Evolutionary conservation across 2,329 filamentous ascomycete genomes (phyloP), one percentile per base, ranked within the genome.

Genomic region (Sporothrix brunneoviolacea): DNA sequence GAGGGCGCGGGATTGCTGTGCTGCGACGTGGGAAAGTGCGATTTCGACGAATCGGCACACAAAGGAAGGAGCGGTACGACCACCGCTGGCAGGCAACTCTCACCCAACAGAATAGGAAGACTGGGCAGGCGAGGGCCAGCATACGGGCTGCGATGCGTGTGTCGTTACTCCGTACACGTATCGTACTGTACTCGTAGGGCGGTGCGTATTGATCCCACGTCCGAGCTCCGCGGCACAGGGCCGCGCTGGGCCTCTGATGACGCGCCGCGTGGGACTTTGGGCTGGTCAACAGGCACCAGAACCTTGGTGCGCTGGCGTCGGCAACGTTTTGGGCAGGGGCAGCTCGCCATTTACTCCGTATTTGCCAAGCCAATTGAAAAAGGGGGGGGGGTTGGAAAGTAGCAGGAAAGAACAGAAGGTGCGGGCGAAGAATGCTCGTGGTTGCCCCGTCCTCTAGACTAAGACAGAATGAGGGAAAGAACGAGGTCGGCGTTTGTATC

Each of bases 231-330:
- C n/a, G n/a, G n/a, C n/a, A n/a, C n/a, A n/a, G n/a, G n/a, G n/a
- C n/a, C n/a, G 42, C 22, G 49, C 24, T 46, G 49, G 49, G 21
- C 45, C 37, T 47, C 37, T 51, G 49, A 47, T 44, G 39, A 48
- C 50, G 48, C 48, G 50, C 43, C 50, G 50, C 38, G 39, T 43
- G 50, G 39, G n/a, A 33, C 13, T 22, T 16, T 28, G 43, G 15
- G 27, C 35, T 48, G 36, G 45, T 33, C 21, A 24, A 30, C 44
- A 38, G 44, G 44, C 44, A 39, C 44, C 16, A 12, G 10, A 38
- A n/a, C 3, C 43, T 30, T 38, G 7, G 35, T 47, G 44, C 16
- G 44, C 24, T 47, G 44, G 33, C 44, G 32, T n/a, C 28, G 40
- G 41, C 41, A 6, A 44, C 41, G 32, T 44, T 40, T 33, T 33